Percentiles rank a stretch among this genome's conserved stretches.
Conservation (phyloP, 441 rosid species). For the Populus hybrid region DNA sequence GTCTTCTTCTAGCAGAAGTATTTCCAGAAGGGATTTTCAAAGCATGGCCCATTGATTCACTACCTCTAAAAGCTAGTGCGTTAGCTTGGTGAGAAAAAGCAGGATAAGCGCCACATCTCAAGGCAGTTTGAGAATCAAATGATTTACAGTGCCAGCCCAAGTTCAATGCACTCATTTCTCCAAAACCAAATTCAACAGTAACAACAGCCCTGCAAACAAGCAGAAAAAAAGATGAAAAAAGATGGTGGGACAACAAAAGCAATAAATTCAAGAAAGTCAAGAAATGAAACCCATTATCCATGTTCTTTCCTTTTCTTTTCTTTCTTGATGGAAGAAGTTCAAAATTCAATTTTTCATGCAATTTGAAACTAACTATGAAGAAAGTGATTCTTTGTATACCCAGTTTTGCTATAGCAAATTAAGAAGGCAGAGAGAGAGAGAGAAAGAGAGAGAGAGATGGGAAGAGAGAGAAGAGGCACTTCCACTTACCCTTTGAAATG, state of each 20-base stretch:
- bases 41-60: conserved; percentile 46
- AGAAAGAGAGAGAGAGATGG: background rate
- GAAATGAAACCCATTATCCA: background rate
- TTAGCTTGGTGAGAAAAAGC: conserved; percentile 4
- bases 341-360: background rate
- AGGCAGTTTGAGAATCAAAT: background rate
- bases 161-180: conserved; percentile 49
- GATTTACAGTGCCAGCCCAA: conserved; percentile 22
- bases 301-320: background rate
- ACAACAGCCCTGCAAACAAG: background rate
- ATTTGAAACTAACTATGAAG: background rate
- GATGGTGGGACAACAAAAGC: background rate
- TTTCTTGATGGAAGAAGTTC: background rate
- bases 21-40: conserved; percentile 31
- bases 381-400: background rate
- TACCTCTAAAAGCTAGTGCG: conserved; percentile 33
- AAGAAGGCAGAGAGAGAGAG: background rate
- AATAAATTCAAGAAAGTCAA: background rate
- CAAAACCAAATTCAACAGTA: background rate
- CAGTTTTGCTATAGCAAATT: too few relatives aligned
- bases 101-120: background rate
- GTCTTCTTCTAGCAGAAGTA: conserved; percentile 27
- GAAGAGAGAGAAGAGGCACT: background rate
- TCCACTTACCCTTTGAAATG: background rate
- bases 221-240: background rate